These are phyloP conservation scores for Dactylellina drechsleri DNA, from an alignment of 2,329 filamentous ascomycete species.

Conservation along the genomic window DNA sequence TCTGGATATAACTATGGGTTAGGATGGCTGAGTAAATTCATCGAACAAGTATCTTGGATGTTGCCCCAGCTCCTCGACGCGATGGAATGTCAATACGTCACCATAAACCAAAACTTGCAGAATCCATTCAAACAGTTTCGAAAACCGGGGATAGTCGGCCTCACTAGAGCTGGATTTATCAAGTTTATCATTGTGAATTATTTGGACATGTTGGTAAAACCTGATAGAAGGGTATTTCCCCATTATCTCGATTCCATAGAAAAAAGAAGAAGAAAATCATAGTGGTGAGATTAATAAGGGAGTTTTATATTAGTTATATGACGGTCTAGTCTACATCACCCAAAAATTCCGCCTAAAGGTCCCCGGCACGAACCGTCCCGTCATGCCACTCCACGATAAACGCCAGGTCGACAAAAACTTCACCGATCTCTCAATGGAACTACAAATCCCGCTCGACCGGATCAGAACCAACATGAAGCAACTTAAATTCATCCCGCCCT, in stretches of 20 bases:
- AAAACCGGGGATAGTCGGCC: conserved; percentile 14
- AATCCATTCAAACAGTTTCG: conserved; percentile 47
- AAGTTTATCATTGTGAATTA: conserved; percentile 47
- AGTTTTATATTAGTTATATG: conserved; percentile 9
- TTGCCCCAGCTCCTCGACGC: conserved; percentile 36
- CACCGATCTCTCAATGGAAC: conserved; percentile 25
- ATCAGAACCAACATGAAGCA: not conserved
- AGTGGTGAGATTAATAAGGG: no score
- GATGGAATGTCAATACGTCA: conserved; percentile 43
- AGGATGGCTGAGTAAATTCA: conserved; percentile 23
- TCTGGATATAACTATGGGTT: not conserved
- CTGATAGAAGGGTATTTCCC: conserved; percentile 19
- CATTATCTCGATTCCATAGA: not conserved
- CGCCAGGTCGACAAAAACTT: conserved; percentile 41
- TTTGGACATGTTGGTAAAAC: conserved; percentile 17
- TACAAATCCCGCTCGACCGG: conserved; percentile 46
- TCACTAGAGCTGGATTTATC: conserved; percentile 40
- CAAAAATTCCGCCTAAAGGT: conserved; percentile 38
- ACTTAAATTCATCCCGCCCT: no score
- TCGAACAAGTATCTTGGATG: conserved; percentile 29
- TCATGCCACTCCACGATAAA: conserved; percentile 45
- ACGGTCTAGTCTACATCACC: conserved; percentile 26
- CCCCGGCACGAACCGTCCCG: conserved; percentile 36
- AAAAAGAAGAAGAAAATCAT: no score
- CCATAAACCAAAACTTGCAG: conserved; percentile 9